phyloP scores from a whole-genome alignment of 352 stramenopile species.

The Globisporangium solare region DNA sequence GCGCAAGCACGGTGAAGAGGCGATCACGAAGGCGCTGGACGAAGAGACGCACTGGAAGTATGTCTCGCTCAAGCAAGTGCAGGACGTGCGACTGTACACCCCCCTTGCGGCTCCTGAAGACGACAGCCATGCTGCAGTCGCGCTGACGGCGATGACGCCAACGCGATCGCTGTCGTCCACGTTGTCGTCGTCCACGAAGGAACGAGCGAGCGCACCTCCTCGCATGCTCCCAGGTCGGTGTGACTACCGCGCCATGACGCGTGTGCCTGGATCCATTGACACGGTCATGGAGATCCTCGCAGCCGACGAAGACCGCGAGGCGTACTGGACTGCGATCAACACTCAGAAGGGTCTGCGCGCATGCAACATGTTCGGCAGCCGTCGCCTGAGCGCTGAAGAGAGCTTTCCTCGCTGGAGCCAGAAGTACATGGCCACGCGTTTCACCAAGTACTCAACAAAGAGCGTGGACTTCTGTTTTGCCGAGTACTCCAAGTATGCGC shows the following conservation, averaged over 20 bases:
- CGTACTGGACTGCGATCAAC: constrained; percentile 72
- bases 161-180: constrained; percentile 20
- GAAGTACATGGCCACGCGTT: constrained; percentile 54
- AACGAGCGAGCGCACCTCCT: constrained; percentile 6
- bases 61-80: constrained; percentile 46
- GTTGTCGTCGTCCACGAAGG: constrained; percentile 13
- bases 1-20: constrained; percentile 38
- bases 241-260: constrained; percentile 67
- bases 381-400: constrained; percentile 21
- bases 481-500: constrained; percentile 45
- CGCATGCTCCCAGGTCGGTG: constrained; percentile 26
- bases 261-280: constrained; percentile 52
- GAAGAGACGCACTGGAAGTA: constrained; percentile 55
- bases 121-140: constrained; percentile 7
- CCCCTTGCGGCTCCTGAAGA: constrained; percentile 21
- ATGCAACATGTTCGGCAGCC: constrained; percentile 34
- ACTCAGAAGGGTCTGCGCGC: constrained; percentile 57
- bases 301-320: constrained; percentile 50
- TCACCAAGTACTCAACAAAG: constrained; percentile 49
- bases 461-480: constrained; percentile 58
- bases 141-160: constrained; percentile 3
- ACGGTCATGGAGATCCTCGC: constrained; percentile 52
- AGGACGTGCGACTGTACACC: constrained; percentile 69
- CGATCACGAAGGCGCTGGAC: constrained; percentile 31
- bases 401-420: constrained; percentile 63